Evolutionary conservation across 192 early-diverging fungal genomes (phyloP), one percentile per base, ranked within the genome.

Genomic region (Tieghemiomyces parasiticus): DNA sequence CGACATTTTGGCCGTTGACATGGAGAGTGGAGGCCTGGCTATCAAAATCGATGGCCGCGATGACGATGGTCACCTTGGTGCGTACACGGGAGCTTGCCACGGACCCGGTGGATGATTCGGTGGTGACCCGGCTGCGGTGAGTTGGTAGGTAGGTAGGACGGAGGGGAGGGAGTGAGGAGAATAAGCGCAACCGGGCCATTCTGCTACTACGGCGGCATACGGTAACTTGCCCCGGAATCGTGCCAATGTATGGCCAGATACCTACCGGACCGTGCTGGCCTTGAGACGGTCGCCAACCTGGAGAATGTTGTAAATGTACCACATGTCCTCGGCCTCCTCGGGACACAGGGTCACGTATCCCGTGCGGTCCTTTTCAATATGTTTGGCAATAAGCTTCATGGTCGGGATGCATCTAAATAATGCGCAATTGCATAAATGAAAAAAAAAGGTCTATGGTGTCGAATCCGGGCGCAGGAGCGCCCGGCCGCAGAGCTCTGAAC

Each of bases 301-400:
- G 56, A 99, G 84, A 31, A 89, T 77, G 66, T 87, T 91, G 74
- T 94, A 93, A 34, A 87, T 78, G 72, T 94, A 92, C 93, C 96
- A 99, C 89, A 99, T 91, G 71, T 99, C 96, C 61, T 99, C 93
- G 51, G 82, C 68, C 62, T 97, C 89, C 64, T 96, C 91, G 0
- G 93, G 85, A 38, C 79, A 74, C 45, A 99, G 74, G 2, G 80
- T 86, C 29, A 96, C 82, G 60, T 62, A 81, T 34, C 95, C 95
- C 29, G 87, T 88, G 24, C 65, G 59, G 73, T 92, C 82, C 68
- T 82, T 88, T 69, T 90, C 88, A 52, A 92, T 78, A 60, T 65
- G 28, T 61, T 83, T 81, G 53, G 61, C 66, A 25, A 88, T 65
- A 13, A 92, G 75, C 78, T 91, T 86, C 86, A 88, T 88, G 52